phyloP scores from a whole-genome alignment of 1,284 basidiomycete genomes.

The Filobasidium uniguttulatum region DNA sequence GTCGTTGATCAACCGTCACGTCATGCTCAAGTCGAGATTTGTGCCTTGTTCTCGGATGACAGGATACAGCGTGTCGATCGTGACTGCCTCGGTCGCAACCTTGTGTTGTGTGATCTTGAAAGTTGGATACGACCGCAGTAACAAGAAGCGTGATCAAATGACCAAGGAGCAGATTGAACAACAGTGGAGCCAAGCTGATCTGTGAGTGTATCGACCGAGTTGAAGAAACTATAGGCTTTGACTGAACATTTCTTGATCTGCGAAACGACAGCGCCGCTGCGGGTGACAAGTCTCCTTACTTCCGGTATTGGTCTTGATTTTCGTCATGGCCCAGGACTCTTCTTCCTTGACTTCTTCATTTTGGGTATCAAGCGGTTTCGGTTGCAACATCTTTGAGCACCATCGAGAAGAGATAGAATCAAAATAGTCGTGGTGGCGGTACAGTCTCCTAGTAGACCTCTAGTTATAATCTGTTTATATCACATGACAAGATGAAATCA shows the following conservation, averaged over 20 bases:
- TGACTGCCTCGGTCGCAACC: neutral
- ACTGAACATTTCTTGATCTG: neutral
- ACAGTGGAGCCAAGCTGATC: neutral
- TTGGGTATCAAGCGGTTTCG: too few species aligned
- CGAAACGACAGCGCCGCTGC: neutral
- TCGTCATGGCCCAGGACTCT: too few species aligned
- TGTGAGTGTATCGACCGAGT: neutral
- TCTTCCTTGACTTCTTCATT: too few species aligned
- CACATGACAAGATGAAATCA: too few species aligned
- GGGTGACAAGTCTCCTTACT: neutral
- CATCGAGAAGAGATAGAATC: too few species aligned
- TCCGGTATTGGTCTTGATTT: conserved; percentile 1
- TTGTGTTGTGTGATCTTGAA: neutral
- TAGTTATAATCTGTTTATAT: too few species aligned
- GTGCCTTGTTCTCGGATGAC: too few species aligned
- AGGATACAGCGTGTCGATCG: neutral
- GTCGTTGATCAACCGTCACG: too few species aligned
- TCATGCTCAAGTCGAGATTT: too few species aligned
- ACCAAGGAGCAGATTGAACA: neutral
- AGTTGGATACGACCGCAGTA: neutral
- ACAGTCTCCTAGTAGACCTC: too few species aligned
- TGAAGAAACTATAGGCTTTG: neutral
- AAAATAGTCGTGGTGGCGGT: too few species aligned
- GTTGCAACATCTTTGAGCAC: too few species aligned
- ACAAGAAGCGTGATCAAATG: neutral